These are phyloP conservation scores for Hibiscus syriacus DNA, from an alignment of 345 rosid species.

Conservation along the genomic window DNA sequence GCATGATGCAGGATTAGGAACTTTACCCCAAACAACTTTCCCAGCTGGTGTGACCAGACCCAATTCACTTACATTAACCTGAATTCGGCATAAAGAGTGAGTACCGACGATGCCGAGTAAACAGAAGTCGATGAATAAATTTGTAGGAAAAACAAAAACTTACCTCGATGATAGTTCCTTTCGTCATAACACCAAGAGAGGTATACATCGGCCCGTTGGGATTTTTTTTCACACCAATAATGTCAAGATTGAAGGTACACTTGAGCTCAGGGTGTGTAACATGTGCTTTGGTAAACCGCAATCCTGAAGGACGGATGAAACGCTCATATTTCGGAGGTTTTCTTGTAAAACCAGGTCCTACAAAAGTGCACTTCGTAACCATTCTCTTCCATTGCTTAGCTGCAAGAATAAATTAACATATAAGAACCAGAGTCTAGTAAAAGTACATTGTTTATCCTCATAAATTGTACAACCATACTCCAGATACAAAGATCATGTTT, in stretches of 20 bases:
- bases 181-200: conserved; percentile 87
- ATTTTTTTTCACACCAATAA: conserved; percentile 81
- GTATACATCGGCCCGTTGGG: conserved; percentile 92
- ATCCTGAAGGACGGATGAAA: conserved; percentile 82
- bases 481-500: background rate
- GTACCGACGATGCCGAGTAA: background rate
- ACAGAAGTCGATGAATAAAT: background rate
- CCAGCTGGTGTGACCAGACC: conserved; percentile 91
- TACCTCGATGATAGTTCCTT: conserved; percentile 88
- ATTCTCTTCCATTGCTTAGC: conserved; percentile 96
- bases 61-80: conserved; percentile 95
- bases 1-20: background rate
- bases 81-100: conserved; percentile 11
- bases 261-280: conserved; percentile 90
- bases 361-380: conserved; percentile 90
- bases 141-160: background rate
- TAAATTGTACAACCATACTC: background rate
- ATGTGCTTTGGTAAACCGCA: conserved; percentile 82
- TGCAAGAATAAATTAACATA: conserved; percentile 21
- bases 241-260: conserved; percentile 79
- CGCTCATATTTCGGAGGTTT: conserved; percentile 30
- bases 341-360: conserved; percentile 65
- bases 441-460: background rate
- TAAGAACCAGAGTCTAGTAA: background rate
- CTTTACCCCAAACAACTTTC: conserved; percentile 92